Conservation (phyloP, 2,329 filamentous ascomycete species). For the Phoma sp. region DNA sequence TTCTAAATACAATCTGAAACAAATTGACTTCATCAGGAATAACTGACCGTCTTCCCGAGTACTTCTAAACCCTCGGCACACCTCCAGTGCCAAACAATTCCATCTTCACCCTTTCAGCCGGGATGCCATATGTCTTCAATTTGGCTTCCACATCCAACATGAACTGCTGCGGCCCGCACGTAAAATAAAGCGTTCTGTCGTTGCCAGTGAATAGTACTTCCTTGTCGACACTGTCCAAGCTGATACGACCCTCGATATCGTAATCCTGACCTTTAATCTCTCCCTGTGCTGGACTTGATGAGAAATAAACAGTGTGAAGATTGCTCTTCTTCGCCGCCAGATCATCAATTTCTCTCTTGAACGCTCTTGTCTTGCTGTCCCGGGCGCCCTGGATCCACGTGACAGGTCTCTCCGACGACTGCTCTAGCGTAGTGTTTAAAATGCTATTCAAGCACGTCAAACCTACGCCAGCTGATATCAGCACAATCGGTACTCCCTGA, state of each 20-base stretch:
- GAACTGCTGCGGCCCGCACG: conserved; percentile 74
- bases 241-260: conserved; percentile 63
- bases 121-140: conserved; percentile 63
- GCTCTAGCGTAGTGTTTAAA: conserved; percentile 56
- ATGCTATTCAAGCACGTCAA: conserved; percentile 71
- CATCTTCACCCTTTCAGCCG: conserved; percentile 64
- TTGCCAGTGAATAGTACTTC: conserved; percentile 64
- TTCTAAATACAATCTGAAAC: neutral
- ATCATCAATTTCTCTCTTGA: conserved; percentile 57
- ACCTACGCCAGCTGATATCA: conserved; percentile 73
- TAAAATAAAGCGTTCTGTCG: conserved; percentile 66
- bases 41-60: neutral
- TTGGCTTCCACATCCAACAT: conserved; percentile 66
- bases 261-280: conserved; percentile 62
- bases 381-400: conserved; percentile 69
- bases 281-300: conserved; percentile 55
- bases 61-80: conserved; percentile 36
- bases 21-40: neutral
- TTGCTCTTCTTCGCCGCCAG: conserved; percentile 54
- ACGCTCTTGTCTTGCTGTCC: conserved; percentile 60
- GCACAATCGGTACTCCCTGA: conserved; percentile 61
- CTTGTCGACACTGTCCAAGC: conserved; percentile 62
- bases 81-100: conserved; percentile 65
- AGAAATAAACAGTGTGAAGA: conserved; percentile 64
- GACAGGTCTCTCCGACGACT: conserved; percentile 54